phyloP scores from a whole-genome alignment of 495 filamentous ascomycete genomes.

The Jackrogersella multiformis region DNA sequence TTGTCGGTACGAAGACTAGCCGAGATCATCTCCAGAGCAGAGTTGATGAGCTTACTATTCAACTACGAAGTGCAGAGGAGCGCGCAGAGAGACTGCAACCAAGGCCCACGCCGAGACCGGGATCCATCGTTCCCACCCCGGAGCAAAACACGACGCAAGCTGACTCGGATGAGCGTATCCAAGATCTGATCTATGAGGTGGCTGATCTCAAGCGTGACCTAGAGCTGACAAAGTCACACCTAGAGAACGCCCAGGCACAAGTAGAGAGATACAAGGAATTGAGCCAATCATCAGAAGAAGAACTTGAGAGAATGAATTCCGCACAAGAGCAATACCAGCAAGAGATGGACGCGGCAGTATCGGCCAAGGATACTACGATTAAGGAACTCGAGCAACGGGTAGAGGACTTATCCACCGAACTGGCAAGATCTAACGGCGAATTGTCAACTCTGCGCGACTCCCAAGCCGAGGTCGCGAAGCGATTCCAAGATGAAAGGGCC shows the following conservation, averaged over 20 bases:
- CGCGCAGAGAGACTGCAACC: constrained; percentile 80
- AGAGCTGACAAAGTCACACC: constrained; percentile 75
- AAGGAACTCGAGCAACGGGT: constrained; percentile 81
- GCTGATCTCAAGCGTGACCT: constrained; percentile 84
- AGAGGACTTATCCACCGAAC: constrained; percentile 82
- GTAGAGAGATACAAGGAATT: constrained; percentile 91
- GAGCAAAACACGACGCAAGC: constrained; percentile 53
- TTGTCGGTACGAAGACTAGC: constrained; percentile 81
- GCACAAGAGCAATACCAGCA: constrained; percentile 85
- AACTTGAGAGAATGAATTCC: constrained; percentile 78
- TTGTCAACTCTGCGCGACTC: constrained; percentile 78
- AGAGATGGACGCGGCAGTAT: constrained; percentile 77
- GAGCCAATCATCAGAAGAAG: constrained; percentile 87
- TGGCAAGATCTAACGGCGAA: constrained; percentile 80
- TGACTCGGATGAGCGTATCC: constrained; percentile 73
- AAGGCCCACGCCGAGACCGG: constrained; percentile 67
- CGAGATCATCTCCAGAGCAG: constrained; percentile 87
- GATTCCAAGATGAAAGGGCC: constrained; percentile 80
- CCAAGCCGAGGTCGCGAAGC: constrained; percentile 75
- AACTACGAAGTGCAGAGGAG: constrained; percentile 88
- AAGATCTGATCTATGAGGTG: constrained; percentile 83
- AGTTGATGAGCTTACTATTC: constrained; percentile 86
- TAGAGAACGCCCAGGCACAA: constrained; percentile 79
- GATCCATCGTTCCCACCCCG: constrained; percentile 54
- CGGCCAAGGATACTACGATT: constrained; percentile 78